These are phyloP conservation scores for Termitomyces sp. DNA, from an alignment of 768 basidiomycete genomes.

Conservation along the genomic window DNA sequence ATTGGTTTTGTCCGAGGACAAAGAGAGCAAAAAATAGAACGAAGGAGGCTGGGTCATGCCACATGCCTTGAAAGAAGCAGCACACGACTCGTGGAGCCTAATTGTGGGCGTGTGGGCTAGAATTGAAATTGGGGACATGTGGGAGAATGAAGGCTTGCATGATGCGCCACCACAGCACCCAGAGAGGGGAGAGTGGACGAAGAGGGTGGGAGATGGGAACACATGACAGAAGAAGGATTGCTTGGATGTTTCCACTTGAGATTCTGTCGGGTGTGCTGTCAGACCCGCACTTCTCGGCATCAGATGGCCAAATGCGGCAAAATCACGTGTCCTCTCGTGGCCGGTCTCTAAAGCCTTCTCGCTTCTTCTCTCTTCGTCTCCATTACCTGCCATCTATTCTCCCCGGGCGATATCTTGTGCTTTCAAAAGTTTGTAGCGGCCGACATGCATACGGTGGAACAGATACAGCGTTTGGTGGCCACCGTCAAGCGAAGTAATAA, in stretches of 20 bases:
- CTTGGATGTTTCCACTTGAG: neutral
- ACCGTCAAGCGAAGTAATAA: neutral
- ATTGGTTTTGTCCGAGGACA: neutral
- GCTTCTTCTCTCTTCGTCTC: neutral
- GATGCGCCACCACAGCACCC: neutral
- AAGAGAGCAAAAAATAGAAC: neutral
- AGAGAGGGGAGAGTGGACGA: neutral
- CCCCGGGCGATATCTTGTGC: neutral
- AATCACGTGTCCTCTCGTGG: neutral
- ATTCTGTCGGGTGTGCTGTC: neutral
- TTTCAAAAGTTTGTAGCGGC: neutral
- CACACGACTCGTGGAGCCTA: neutral
- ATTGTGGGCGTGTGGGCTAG: neutral
- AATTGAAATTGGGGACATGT: neutral
- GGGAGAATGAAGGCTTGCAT: neutral
- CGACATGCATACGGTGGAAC: neutral
- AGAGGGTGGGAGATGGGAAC: neutral
- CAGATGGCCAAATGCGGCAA: neutral
- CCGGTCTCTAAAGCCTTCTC: neutral
- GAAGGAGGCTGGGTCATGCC: neutral
- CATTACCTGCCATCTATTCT: neutral
- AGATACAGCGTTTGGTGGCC: neutral
- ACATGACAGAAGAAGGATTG: neutral
- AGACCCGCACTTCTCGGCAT: constrained; percentile 5
- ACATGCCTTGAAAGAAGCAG: neutral